Conservation (phyloP, 768 basidiomycete species). For the Auricularia heimuer region DNA sequence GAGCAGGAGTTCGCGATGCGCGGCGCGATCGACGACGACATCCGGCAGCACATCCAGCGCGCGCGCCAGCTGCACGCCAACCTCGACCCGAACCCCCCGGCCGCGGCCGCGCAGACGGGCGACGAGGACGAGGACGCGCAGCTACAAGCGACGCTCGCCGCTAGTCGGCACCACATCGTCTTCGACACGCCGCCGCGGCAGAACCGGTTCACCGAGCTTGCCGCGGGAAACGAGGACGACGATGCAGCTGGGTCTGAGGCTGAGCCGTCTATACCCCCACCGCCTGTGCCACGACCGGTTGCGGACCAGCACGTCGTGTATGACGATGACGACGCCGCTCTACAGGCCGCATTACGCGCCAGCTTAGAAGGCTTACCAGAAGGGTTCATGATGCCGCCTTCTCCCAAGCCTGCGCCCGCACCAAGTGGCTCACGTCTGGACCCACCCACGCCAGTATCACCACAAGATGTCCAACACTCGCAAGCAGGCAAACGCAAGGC, state of each 20-base stretch:
- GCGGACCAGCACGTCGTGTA: slow-evolving; percentile 37
- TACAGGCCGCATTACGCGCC: slow-evolving; percentile 81
- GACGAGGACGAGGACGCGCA: slow-evolving; percentile 16
- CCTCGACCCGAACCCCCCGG: not conserved
- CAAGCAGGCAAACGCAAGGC: not conserved
- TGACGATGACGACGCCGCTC: slow-evolving; percentile 79
- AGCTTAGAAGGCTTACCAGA: slow-evolving; percentile 59
- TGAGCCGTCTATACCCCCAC: slow-evolving; percentile 1
- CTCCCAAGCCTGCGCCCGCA: slow-evolving; percentile 13
- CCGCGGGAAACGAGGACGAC: slow-evolving; percentile 14
- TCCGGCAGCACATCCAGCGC: slow-evolving; percentile 2
- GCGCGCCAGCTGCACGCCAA: not conserved
- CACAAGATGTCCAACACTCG: too few species aligned
- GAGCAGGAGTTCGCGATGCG: slow-evolving; percentile 60
- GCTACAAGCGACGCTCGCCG: slow-evolving; percentile 17
- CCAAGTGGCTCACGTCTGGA: not conserved
- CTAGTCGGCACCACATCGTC: not conserved
- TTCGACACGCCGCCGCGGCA: not conserved
- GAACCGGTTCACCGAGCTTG: slow-evolving; percentile 2
- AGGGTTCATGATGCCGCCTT: slow-evolving; percentile 32
- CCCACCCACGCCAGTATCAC: too few species aligned
- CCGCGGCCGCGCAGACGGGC: slow-evolving; percentile 5
- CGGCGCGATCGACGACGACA: slow-evolving; percentile 43
- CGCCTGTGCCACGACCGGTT: not conserved
- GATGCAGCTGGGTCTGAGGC: slow-evolving; percentile 6